Evolutionary conservation across 768 basidiomycete genomes (phyloP).

Genomic region (Hypsizygus marmoreus): DNA sequence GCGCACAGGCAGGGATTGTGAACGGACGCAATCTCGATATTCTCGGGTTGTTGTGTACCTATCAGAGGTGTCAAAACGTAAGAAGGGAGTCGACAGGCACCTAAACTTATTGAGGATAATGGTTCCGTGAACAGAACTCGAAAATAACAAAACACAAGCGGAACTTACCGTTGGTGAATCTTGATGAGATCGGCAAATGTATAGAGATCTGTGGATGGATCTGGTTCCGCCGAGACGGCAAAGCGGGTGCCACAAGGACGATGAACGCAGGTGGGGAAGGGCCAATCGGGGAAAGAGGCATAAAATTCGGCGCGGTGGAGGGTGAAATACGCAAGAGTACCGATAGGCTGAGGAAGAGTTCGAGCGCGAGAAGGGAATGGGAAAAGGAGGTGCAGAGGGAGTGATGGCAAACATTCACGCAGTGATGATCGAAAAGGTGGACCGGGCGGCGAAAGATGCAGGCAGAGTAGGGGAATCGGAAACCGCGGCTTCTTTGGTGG

Average conservation of each 20-base stretch:
- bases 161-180: constrained; percentile 13
- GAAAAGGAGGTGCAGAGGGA: constrained; percentile 17
- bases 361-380: constrained; percentile 33
- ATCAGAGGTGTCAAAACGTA: constrained; percentile 22
- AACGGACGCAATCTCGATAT: constrained; percentile 11
- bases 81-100: constrained; percentile 16
- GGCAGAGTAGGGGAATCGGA: constrained; percentile 11
- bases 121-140: constrained; percentile 10
- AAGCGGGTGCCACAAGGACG: constrained; percentile 39
- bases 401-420: constrained; percentile 12
- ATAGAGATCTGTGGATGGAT: constrained; percentile 34
- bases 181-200: constrained; percentile 21
- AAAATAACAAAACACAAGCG: constrained; percentile 13
- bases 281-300: constrained; percentile 51
- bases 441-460: background rate
- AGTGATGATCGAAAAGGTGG: constrained; percentile 21
- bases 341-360: constrained; percentile 40
- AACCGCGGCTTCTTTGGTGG: constrained; percentile 19
- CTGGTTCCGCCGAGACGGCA: constrained; percentile 51
- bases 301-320: constrained; percentile 47
- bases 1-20: constrained; percentile 3
- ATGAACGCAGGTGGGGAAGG: constrained; percentile 23
- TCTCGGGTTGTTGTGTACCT: too few relatives aligned
- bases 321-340: constrained; percentile 38
- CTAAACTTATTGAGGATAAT: constrained; percentile 9